These are phyloP conservation scores for Penicillium flavigenum DNA, from an alignment of 495 filamentous ascomycete genomes.

Conservation along the genomic window DNA sequence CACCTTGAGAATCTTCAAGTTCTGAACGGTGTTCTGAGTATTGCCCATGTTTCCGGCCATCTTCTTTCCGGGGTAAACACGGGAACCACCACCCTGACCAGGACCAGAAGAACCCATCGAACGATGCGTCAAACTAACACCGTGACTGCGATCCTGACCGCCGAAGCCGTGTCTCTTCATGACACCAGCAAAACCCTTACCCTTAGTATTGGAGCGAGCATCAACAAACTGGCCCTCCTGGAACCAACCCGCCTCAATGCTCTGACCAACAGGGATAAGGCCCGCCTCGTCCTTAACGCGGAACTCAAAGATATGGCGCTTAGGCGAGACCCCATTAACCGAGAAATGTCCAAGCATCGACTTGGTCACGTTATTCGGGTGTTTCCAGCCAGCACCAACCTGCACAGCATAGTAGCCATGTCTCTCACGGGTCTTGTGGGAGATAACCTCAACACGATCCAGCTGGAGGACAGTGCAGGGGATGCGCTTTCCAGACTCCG, in stretches of 20 bases:
- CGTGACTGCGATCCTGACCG: constrained; percentile 90
- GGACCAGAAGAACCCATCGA: constrained; percentile 84
- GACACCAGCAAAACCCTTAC: constrained; percentile 91
- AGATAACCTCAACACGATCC: constrained; percentile 84
- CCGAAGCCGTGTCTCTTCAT: constrained; percentile 92
- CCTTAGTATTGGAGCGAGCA: constrained; percentile 70
- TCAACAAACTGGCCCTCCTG: constrained; percentile 88
- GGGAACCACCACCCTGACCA: constrained; percentile 84
- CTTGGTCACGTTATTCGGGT: constrained; percentile 70
- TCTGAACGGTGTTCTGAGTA: constrained; percentile 81
- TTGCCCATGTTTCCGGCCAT: constrained; percentile 97
- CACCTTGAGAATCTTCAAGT: constrained; percentile 82
- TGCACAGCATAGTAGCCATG: constrained; percentile 95
- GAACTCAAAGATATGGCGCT: constrained; percentile 81
- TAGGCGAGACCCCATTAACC: constrained; percentile 72
- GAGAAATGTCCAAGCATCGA: constrained; percentile 85
- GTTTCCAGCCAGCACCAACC: constrained; percentile 77
- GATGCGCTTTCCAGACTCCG: constrained; percentile 69
- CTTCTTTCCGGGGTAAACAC: constrained; percentile 92
- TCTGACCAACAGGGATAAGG: constrained; percentile 67
- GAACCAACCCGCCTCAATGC: constrained; percentile 82
- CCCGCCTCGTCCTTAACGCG: constrained; percentile 70
- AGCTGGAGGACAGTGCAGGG: constrained; percentile 93
- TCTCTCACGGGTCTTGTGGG: constrained; percentile 72
- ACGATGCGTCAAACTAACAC: constrained; percentile 88